phyloP scores from a whole-genome alignment of 306 rosid genomes.

The Pyrus betulifolia region DNA sequence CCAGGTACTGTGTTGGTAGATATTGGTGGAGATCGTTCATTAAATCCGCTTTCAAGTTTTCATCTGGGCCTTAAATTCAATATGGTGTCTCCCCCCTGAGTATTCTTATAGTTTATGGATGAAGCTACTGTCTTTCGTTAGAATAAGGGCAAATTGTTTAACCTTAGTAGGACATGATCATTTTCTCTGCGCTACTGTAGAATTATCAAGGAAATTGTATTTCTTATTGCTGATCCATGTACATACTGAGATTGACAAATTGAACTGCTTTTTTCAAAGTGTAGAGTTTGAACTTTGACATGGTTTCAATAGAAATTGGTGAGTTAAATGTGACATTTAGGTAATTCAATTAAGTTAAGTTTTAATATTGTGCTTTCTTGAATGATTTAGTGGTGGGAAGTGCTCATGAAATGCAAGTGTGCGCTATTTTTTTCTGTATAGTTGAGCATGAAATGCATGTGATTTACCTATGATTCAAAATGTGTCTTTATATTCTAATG shows the following conservation, averaged over 20 bases:
- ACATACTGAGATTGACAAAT: neutral
- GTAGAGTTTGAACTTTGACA: neutral
- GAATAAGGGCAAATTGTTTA: neutral
- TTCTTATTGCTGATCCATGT: neutral
- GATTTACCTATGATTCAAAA: neutral
- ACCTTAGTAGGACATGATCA: neutral
- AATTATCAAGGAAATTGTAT: neutral
- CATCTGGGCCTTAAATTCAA: neutral
- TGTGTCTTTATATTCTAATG: too few relatives aligned
- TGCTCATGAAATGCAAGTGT: neutral
- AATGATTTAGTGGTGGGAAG: neutral
- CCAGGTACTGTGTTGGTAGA: neutral
- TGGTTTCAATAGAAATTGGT: neutral
- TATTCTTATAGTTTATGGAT: neutral
- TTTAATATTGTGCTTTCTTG: neutral
- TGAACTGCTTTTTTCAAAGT: neutral
- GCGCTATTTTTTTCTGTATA: neutral
- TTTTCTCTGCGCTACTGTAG: neutral
- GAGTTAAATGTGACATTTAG: neutral
- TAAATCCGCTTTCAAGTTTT: neutral
- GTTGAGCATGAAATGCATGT: neutral
- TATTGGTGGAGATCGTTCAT: neutral
- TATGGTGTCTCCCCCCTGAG: neutral
- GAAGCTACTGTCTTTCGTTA: neutral
- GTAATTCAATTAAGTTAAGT: neutral